These are phyloP conservation scores for Erysimum pusillum DNA, from an alignment of 441 rosid genomes.

Conservation along the genomic window DNA sequence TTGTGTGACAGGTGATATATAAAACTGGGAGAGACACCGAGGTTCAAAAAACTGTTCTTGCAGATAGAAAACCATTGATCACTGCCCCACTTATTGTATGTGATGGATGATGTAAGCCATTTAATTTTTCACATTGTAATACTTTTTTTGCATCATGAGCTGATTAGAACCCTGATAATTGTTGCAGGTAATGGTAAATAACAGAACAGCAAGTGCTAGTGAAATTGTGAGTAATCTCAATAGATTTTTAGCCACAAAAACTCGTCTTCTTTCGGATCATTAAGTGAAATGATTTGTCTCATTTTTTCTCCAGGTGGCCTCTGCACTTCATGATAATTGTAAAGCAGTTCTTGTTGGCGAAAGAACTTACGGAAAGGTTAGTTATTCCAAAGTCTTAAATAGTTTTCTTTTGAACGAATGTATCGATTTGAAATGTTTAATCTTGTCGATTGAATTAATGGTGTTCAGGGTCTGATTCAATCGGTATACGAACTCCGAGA, in stretches of 20 bases:
- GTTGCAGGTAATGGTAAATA: constrained; percentile 87
- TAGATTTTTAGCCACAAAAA: neutral
- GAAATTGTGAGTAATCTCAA: constrained; percentile 76
- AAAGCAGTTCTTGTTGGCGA: constrained; percentile 95
- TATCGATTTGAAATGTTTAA: neutral
- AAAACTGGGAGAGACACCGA: constrained; percentile 86
- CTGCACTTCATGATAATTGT: constrained; percentile 96
- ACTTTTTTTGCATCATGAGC: constrained; percentile 11
- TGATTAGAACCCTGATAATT: constrained; percentile 29
- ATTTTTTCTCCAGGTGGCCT: constrained; percentile 75
- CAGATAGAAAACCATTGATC: constrained; percentile 71
- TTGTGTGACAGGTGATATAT: constrained; percentile 69
- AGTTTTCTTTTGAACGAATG: neutral
- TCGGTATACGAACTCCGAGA: constrained; percentile 90
- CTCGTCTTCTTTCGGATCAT: constrained; percentile 7
- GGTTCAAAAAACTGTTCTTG: constrained; percentile 67
- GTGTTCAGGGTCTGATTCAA: constrained; percentile 82
- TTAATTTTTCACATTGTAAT: neutral
- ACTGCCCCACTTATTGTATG: constrained; percentile 86
- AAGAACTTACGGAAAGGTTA: constrained; percentile 90
- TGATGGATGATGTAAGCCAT: constrained; percentile 46
- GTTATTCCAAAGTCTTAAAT: neutral
- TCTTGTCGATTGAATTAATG: neutral
- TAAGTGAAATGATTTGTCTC: neutral
- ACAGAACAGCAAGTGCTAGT: constrained; percentile 93